Evolutionary conservation across 495 filamentous ascomycete genomes (phyloP).

Genomic region (Penicillium bovifimosum): DNA sequence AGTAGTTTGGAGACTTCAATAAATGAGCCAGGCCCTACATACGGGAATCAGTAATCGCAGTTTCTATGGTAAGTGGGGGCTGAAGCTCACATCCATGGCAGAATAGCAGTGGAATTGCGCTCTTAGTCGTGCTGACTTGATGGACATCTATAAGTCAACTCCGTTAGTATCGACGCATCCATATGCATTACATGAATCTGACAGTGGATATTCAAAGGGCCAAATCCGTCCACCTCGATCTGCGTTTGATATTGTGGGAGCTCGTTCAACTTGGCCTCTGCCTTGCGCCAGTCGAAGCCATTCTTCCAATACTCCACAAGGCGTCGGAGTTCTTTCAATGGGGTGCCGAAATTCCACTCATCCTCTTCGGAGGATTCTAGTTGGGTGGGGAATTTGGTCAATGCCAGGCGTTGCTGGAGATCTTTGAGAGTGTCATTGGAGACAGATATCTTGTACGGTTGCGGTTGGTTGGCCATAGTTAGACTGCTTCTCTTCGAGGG

Average conservation of each 20-base stretch:
- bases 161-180: neutral
- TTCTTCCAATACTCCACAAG: slow-evolving; percentile 36
- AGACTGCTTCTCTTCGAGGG: neutral
- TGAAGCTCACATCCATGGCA: slow-evolving; percentile 37
- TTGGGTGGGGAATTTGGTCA: slow-evolving; percentile 33
- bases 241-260: slow-evolving; percentile 38
- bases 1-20: slow-evolving; percentile 36
- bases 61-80: neutral
- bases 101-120: slow-evolving; percentile 42
- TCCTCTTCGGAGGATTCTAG: slow-evolving; percentile 33
- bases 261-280: slow-evolving; percentile 39
- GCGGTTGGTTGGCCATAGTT: slow-evolving; percentile 13
- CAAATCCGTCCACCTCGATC: slow-evolving; percentile 41
- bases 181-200: neutral
- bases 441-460: slow-evolving; percentile 33
- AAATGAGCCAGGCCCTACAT: slow-evolving; percentile 35
- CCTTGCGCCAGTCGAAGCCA: slow-evolving; percentile 38
- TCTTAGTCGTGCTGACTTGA: slow-evolving; percentile 24
- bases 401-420: slow-evolving; percentile 34
- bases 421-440: slow-evolving; percentile 30
- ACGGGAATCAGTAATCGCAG: neutral
- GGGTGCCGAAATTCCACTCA: slow-evolving; percentile 36
- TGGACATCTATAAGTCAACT: slow-evolving; percentile 28
- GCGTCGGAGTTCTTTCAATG: slow-evolving; percentile 33
- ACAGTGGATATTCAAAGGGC: slow-evolving; percentile 38